These are phyloP conservation scores for Aureobasidium sp. DNA, from an alignment of 2,329 filamentous ascomycete species.

Conservation along the genomic window DNA sequence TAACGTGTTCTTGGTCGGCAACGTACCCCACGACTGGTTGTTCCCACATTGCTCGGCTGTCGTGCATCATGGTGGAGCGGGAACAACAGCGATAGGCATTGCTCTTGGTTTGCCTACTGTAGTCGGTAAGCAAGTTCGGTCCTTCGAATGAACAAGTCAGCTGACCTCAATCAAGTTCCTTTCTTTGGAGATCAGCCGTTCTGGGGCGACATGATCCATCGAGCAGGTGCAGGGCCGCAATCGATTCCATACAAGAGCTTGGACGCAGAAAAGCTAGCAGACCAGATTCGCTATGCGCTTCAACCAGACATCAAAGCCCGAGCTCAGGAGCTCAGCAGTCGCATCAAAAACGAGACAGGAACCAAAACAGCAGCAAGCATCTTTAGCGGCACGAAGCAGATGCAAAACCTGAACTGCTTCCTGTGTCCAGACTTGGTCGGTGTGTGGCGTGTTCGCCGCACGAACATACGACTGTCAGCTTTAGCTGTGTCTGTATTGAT, in stretches of 20 bases:
- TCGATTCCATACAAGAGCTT: constrained; percentile 31
- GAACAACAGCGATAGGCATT: constrained; percentile 22
- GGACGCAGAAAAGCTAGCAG: constrained; percentile 27
- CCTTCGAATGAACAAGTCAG: no score
- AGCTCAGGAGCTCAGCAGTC: constrained; percentile 10
- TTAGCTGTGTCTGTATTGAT: not conserved
- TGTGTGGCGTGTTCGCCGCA: constrained; percentile 61
- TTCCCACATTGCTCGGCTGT: constrained; percentile 28
- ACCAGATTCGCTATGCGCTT: constrained; percentile 28
- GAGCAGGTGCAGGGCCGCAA: constrained; percentile 32
- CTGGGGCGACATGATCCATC: constrained; percentile 35
- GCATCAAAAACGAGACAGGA: constrained; percentile 28
- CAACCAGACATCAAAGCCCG: constrained; percentile 25
- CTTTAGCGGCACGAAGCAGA: constrained; percentile 23
- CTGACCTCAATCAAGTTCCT: constrained; percentile 23
- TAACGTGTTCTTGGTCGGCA: constrained; percentile 27
- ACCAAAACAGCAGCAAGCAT: constrained; percentile 32
- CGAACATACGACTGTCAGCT: constrained; percentile 55
- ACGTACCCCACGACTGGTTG: constrained; percentile 24
- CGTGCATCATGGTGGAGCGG: constrained; percentile 31
- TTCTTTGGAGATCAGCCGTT: constrained; percentile 40
- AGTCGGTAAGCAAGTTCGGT: no score
- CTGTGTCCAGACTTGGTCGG: constrained; percentile 58
- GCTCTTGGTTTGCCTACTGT: no score
- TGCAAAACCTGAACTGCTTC: constrained; percentile 39